Evolutionary conservation across 1,284 basidiomycete species (phyloP).

Genomic region (Ganoderma sinense): DNA sequence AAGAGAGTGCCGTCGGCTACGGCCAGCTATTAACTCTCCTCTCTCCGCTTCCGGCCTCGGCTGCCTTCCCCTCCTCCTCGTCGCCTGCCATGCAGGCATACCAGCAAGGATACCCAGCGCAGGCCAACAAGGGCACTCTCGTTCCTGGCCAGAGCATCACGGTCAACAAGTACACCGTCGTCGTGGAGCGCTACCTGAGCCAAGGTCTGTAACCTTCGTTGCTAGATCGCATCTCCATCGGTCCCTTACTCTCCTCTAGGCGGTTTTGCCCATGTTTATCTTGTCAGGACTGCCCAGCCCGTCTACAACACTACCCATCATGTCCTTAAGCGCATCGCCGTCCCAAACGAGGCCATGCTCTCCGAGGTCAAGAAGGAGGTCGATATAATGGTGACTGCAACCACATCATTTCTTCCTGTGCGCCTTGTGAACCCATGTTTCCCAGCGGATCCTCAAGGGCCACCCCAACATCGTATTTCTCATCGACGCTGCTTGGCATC

Average conservation of each 20-base stretch:
- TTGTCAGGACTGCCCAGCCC: constrained; percentile 87
- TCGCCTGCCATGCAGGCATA: constrained; percentile 45
- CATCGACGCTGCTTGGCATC: constrained; percentile 93
- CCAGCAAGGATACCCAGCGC: constrained; percentile 37
- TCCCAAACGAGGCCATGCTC: constrained; percentile 89
- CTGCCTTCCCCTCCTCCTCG: constrained; percentile 28
- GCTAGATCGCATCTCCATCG: constrained; percentile 25
- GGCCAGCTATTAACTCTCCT: constrained; percentile 21
- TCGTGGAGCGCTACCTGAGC: constrained; percentile 89
- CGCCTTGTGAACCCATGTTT: constrained; percentile 17
- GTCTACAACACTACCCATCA: constrained; percentile 93
- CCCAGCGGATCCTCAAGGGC: constrained; percentile 83
- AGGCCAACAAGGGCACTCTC: constrained; percentile 66
- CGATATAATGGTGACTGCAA: constrained; percentile 89
- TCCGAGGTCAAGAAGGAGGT: constrained; percentile 98
- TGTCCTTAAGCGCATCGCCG: constrained; percentile 97
- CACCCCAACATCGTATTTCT: constrained; percentile 95
- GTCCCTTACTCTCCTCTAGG: constrained; percentile 56
- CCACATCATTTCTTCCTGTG: constrained; percentile 31
- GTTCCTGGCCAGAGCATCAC: constrained; percentile 86
- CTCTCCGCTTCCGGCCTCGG: constrained; percentile 12
- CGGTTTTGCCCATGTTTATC: constrained; percentile 98
- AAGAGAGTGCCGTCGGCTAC: constrained; percentile 16
- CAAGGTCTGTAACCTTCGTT: constrained; percentile 69
- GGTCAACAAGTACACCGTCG: constrained; percentile 90